Percentiles rank a stretch among this genome's conserved stretches.
phyloP scores from a whole-genome alignment of 306 rosid genomes.

The Quercus alba region DNA sequence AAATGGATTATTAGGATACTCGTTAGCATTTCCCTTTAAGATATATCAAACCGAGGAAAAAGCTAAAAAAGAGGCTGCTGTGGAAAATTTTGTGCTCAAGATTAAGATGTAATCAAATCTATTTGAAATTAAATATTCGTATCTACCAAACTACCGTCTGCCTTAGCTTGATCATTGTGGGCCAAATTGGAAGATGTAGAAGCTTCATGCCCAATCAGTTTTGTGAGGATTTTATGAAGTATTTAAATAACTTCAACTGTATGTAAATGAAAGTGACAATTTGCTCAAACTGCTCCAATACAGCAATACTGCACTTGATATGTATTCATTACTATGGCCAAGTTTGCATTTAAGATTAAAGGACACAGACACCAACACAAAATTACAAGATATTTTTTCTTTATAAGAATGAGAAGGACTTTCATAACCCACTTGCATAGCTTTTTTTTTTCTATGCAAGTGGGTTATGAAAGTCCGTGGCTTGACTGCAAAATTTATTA shows the following conservation, averaged over 20 bases:
- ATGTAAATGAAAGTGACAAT: background rate
- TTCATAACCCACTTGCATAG: background rate
- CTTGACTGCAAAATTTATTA: background rate
- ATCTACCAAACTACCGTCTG: background rate
- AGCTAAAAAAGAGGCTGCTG: too few relatives aligned
- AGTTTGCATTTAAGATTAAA: conserved; percentile 6
- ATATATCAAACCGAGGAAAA: too few relatives aligned
- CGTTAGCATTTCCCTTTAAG: too few relatives aligned
- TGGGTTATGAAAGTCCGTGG: too few relatives aligned
- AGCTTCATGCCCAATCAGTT: background rate
- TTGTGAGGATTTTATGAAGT: background rate
- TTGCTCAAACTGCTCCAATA: background rate
- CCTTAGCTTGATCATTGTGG: background rate
- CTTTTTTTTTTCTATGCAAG: background rate
- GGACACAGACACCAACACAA: background rate
- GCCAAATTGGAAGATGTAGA: background rate
- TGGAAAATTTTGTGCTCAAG: too few relatives aligned
- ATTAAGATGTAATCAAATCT: background rate
- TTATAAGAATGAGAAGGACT: background rate
- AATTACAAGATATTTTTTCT: background rate
- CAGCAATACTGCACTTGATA: background rate
- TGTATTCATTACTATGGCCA: background rate
- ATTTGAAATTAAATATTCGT: background rate
- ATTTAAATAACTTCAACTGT: background rate
- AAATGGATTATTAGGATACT: too few relatives aligned